These are phyloP conservation scores for Scenedesmus sp. DNA, from an alignment of 163 green algal genomes.

Conservation along the genomic window DNA sequence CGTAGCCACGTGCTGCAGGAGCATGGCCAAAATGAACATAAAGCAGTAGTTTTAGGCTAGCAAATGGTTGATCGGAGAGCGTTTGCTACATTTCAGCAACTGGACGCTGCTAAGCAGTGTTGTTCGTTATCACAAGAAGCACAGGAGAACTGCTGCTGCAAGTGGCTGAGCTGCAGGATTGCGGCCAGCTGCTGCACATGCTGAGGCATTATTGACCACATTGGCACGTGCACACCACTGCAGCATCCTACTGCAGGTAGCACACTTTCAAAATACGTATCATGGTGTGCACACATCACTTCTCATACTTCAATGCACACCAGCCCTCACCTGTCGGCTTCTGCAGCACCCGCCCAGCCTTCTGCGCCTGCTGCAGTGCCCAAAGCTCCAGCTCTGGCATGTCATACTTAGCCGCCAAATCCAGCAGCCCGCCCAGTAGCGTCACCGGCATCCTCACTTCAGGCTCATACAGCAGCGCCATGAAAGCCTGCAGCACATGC, in stretches of 20 bases:
- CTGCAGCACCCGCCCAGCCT: background rate
- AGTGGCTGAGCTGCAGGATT: background rate
- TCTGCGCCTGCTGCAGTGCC: constrained; percentile 32
- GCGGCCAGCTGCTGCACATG: too few relatives aligned
- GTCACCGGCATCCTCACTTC: background rate
- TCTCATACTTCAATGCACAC: background rate
- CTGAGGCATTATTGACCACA: background rate
- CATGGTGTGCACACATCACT: background rate
- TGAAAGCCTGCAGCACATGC: constrained; percentile 6
- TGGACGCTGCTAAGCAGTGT: too few relatives aligned
- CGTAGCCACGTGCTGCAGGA: constrained; percentile 13
- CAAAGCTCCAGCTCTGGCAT: constrained; percentile 41
- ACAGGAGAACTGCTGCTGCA: background rate
- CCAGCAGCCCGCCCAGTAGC: constrained; percentile 24
- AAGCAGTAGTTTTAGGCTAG: too few relatives aligned
- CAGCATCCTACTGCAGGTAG: too few relatives aligned
- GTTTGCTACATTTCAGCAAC: too few relatives aligned
- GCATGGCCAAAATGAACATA: too few relatives aligned
- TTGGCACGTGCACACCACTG: too few relatives aligned
- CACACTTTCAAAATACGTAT: too few relatives aligned
- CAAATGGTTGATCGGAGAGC: too few relatives aligned
- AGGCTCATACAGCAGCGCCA: constrained; percentile 22
- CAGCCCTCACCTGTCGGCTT: background rate
- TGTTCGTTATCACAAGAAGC: too few relatives aligned
- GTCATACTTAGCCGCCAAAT: constrained; percentile 15